Evolutionary conservation across 176 grass and related monocot genomes (phyloP).

Genomic region (Aegilops longissima): DNA sequence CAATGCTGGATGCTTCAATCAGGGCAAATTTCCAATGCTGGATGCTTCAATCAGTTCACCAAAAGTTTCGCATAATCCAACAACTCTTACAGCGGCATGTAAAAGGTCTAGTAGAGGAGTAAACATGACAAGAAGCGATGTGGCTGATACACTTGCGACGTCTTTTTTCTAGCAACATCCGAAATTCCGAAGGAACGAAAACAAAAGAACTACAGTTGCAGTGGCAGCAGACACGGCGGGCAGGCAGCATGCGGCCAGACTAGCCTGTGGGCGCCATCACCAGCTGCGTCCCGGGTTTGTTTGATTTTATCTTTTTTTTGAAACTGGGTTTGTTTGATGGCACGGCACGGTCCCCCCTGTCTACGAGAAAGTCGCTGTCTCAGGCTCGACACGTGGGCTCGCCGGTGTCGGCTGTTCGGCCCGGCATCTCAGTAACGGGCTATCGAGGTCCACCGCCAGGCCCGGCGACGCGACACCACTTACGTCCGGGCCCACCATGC

Average conservation of each 20-base stretch:
- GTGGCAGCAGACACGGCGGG: neutral
- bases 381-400: constrained; percentile 25
- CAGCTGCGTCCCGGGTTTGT: neutral
- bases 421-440: neutral
- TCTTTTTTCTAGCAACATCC: neutral
- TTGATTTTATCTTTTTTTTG: neutral
- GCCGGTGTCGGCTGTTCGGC: neutral
- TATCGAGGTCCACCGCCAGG: neutral
- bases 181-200: neutral
- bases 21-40: too few species aligned
- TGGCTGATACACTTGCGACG: too few species aligned
- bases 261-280: neutral
- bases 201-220: neutral
- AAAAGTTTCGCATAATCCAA: too few species aligned
- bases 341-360: neutral
- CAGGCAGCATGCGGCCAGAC: neutral
- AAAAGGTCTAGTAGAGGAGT: too few species aligned
- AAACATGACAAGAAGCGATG: too few species aligned
- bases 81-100: too few species aligned
- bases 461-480: constrained; percentile 14
- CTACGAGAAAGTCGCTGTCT: neutral
- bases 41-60: too few species aligned
- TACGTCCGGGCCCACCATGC: neutral
- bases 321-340: neutral
- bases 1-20: too few species aligned